These are phyloP conservation scores for Chaetomiaceae sp. DNA, from an alignment of 2,329 filamentous ascomycete species.

Conservation along the genomic window DNA sequence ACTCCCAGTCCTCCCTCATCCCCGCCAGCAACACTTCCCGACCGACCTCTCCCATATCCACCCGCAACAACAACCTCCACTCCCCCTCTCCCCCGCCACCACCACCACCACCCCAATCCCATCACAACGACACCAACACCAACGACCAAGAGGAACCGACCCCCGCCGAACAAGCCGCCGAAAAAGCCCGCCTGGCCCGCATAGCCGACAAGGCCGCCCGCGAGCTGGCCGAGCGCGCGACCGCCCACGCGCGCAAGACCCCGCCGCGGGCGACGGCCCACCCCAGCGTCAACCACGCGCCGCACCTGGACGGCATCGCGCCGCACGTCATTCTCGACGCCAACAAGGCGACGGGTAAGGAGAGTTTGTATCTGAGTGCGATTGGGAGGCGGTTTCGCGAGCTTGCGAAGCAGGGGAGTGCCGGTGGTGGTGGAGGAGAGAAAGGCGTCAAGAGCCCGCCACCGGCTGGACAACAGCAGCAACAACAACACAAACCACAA, in stretches of 20 bases:
- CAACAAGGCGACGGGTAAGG: slow-evolving; percentile 70
- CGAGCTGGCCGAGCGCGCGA: slow-evolving; percentile 52
- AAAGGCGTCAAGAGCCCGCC: no score
- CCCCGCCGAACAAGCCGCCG: slow-evolving; percentile 53
- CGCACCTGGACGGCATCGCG: slow-evolving; percentile 52
- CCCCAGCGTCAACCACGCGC: slow-evolving; percentile 53
- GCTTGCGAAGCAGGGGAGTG: slow-evolving; percentile 4
- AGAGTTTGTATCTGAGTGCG: slow-evolving; percentile 67
- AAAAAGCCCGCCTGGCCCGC: slow-evolving; percentile 57
- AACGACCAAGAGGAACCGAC: slow-evolving; percentile 27
- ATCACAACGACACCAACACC: slow-evolving; percentile 6
- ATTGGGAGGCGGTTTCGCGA: slow-evolving; percentile 48
- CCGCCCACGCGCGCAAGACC: slow-evolving; percentile 49
- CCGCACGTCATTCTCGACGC: slow-evolving; percentile 73
- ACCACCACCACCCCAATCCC: slow-evolving; percentile 18
- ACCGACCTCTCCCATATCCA: slow-evolving; percentile 20
- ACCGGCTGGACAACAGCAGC: no score
- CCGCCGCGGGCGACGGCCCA: slow-evolving; percentile 47
- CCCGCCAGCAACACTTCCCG: slow-evolving; percentile 12
- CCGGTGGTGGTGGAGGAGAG: background rate
- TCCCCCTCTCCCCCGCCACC: slow-evolving; percentile 9
- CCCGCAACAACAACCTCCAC: slow-evolving; percentile 15
- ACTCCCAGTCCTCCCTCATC: slow-evolving; percentile 23
- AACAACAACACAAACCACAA: no score
- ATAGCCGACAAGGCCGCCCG: slow-evolving; percentile 53